Base-by-base conservation (phyloP, 2,329 filamentous ascomycete species). In the Ophiostoma ulmi region DNA sequence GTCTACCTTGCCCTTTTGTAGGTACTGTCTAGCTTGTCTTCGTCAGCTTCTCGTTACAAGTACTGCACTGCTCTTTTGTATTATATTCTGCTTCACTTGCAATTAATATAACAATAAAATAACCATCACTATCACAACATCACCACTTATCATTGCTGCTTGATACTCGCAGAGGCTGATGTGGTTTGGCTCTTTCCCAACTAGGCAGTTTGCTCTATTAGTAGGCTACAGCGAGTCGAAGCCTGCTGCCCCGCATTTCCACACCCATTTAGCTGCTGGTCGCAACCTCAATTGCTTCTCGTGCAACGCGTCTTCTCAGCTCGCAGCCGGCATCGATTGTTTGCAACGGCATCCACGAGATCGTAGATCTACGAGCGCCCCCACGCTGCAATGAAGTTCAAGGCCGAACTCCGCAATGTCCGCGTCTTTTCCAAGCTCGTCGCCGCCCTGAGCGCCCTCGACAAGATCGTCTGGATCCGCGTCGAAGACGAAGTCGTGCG, bases 401-500 rank as follows among this genome's bases (percentile, higher is more conserved):
- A 86, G 75, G 88, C 88, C 8, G 86, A 88, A 69, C 80, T 91
- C 67, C 86, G 85, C 75, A 90, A 90, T 73, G 88, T 89, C 65
- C 86, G 86, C 73, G 89, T 88, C 1, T 39, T 41, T 22, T 61
- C 74, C 90, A 88, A 90, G 77, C 84, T 91, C 74, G 86, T 86
- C 2, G 86, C 87, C 13, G 88, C 88, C 17, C 82, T 91, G 73
- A 86, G 84, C 71, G 87, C 88, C 1, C 81, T 91, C 41, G 92
- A 93, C 75, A 93, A 94, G 80, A 90, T 96, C 73, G 93, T 92
- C 65, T 97, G 94, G 93, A 85, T 97, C 74, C 91, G 93, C 74
- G 87, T 99, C 44, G 92, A 94, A 81, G 88, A 96, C 81, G 90
- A 94, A 72, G 90, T 90, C 70, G 90, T 94, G 71, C 93, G 94